Evolutionary conservation across 208 protist genomes (phyloP), one percentile per base, ranked within the genome.

Genomic region (Pavlovales sp.): DNA sequence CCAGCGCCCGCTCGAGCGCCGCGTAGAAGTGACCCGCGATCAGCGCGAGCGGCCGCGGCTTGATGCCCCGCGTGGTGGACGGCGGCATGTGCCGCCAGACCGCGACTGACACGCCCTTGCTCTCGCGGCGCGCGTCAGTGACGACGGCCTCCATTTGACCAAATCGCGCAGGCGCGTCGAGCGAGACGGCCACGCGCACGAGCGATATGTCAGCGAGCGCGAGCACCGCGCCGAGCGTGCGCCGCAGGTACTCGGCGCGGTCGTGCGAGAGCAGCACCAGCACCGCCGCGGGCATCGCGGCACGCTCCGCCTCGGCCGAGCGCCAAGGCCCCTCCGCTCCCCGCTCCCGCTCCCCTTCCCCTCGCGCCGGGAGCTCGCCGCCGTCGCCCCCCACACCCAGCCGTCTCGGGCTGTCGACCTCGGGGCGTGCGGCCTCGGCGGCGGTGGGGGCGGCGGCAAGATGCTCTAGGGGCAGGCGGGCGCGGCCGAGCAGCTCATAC

Each of bases 221-320:
- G 26, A 84, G 38, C 5, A 90, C 28, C 22, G 18, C 18, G 0
- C 67, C 44, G 47, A 92, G 84, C 5, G 87, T 84, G 7, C 91
- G 30, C 0, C n/a, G 26, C 26, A 92, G 82, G 41, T 79, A 78
- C 28, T 90, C 76, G 0, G 90, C 79, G 4, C 91, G 88, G 44
- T 92, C 88, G 90, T 92, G 92, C 37, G 81, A 26, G 11, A 92
- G 44, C 40, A 92, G 36, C 44, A 92, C 80, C 4, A 92, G 14
- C 44, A 88, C 91, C 2, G 90, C 88, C 36, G 66, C 36, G 4
- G n/a, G 28, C 75, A 92, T 10, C 57, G 57, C 57, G 18, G 57
- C 57, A 28, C 57, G 57, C 57, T 71, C 57, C 2, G 14, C 14
- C 57, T 71, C 57, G 44, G 44, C 44, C 7, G 44, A 57, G 44